Percentiles rank a stretch among this genome's conserved stretches.
Evolutionary conservation across 2,329 filamentous ascomycete genomes (phyloP).

Genomic region (Capronia coronata): DNA sequence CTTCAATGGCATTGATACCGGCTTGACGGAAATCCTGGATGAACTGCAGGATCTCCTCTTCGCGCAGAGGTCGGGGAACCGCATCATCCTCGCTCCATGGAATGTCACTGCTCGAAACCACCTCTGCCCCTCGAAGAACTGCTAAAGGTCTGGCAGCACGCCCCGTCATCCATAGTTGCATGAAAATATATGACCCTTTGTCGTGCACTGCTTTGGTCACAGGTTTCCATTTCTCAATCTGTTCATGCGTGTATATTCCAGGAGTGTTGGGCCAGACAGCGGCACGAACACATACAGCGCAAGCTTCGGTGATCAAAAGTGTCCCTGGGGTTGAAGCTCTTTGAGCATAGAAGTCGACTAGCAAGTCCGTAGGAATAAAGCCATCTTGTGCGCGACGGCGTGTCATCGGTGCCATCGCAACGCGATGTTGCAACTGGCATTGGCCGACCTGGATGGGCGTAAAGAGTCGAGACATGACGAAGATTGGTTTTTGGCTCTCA

Average conservation of each 20-base stretch:
- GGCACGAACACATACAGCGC: too few relatives aligned
- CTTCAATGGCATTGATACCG: slow-evolving; percentile 48
- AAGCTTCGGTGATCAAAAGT: too few relatives aligned
- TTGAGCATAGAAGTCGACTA: too few relatives aligned
- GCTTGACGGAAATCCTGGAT: slow-evolving; percentile 42
- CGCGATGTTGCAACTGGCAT: slow-evolving; percentile 45
- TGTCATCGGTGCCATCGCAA: slow-evolving; percentile 49
- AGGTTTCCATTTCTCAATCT: slow-evolving; percentile 46
- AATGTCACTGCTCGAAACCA: too few relatives aligned
- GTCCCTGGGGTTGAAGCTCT: too few relatives aligned
- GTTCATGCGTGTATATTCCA: slow-evolving; percentile 29
- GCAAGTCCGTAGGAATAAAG: slow-evolving; percentile 35
- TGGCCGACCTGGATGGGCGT: slow-evolving; percentile 33
- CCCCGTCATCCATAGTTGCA: slow-evolving; percentile 53
- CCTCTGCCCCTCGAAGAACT: too few relatives aligned
- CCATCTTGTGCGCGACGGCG: slow-evolving; percentile 44
- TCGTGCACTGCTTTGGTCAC: slow-evolving; percentile 47
- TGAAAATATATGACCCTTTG: slow-evolving; percentile 44
- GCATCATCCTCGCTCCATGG: slow-evolving; percentile 35
- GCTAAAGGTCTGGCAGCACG: slow-evolving; percentile 35
- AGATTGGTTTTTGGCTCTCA: too few relatives aligned
- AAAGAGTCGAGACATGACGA: too few relatives aligned
- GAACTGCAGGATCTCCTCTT: slow-evolving; percentile 40
- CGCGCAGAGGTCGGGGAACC: slow-evolving; percentile 29
- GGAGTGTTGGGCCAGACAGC: slow-evolving; percentile 8